phyloP scores from a whole-genome alignment of 2,329 filamentous ascomycete genomes.

The Diaporthe humulicola region DNA sequence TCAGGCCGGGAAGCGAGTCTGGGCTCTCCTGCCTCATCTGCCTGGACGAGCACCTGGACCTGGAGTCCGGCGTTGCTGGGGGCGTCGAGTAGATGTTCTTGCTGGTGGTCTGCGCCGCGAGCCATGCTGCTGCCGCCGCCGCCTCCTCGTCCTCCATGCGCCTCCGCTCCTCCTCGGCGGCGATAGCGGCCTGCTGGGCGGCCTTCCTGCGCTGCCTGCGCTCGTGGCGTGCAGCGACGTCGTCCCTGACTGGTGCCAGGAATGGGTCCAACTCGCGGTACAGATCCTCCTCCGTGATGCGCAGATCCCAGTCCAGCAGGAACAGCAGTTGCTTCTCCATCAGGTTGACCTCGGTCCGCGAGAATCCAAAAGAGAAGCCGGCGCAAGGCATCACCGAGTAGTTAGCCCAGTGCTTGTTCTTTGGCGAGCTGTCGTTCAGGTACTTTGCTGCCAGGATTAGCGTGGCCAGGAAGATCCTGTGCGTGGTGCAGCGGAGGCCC shows the following conservation, averaged over 20 bases:
- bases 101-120: conserved; percentile 44
- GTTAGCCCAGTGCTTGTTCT: conserved; percentile 99
- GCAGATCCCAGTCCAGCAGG: conserved; percentile 93
- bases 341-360: conserved; percentile 94
- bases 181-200: conserved; percentile 34
- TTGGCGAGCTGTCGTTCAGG: conserved; percentile 97
- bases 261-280: conserved; percentile 90
- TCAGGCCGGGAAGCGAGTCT: conserved; percentile 56
- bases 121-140: conserved; percentile 49
- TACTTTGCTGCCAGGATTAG: conserved; percentile 95
- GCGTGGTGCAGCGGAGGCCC: conserved; percentile 94
- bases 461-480: conserved; percentile 94
- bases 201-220: conserved; percentile 62
- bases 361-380: conserved; percentile 82
- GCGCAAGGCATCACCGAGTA: conserved; percentile 85
- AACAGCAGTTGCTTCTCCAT: conserved; percentile 99
- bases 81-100: conserved; percentile 59
- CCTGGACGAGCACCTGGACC: conserved; percentile 48
- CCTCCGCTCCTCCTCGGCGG: conserved; percentile 39
- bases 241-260: conserved; percentile 83
- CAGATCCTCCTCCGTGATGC: conserved; percentile 87
- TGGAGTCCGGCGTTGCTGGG: conserved; percentile 59
- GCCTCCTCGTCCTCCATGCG: conserved; percentile 52
- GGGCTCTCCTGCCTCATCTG: conserved; percentile 34
- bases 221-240: conserved; percentile 64